A percentile compares a stretch with the other conserved stretches of the same genome.
Conservation (phyloP, 2,329 filamentous ascomycete species). For the Boeremia lycopersici region DNA sequence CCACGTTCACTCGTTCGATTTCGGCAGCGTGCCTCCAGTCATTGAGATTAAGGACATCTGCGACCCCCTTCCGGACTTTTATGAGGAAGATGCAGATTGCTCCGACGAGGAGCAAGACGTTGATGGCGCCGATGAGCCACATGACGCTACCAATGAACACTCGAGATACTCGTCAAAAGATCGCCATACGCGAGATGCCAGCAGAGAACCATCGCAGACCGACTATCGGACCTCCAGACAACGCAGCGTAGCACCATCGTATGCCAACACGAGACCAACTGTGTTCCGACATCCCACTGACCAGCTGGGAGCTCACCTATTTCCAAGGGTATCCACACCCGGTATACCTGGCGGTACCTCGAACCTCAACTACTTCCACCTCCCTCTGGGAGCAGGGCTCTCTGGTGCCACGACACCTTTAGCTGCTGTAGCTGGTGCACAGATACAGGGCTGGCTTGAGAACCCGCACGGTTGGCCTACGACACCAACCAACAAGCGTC, state of each 20-base stretch:
- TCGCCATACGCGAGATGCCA: conserved; percentile 31
- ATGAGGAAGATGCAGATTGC: conserved; percentile 77
- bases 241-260: conserved; percentile 30
- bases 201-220: conserved; percentile 23
- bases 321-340: conserved; percentile 59
- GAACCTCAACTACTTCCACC: conserved; percentile 82
- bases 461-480: conserved; percentile 40
- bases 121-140: conserved; percentile 39
- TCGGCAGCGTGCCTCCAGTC: conserved; percentile 80
- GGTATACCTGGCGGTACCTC: conserved; percentile 71
- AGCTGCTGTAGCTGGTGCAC: conserved; percentile 77
- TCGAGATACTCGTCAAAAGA: conserved; percentile 44
- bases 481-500: conserved; percentile 44
- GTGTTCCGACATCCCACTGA: conserved; percentile 43
- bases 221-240: conserved; percentile 25
- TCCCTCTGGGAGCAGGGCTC: conserved; percentile 72
- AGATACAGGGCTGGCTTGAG: conserved; percentile 60
- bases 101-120: conserved; percentile 60
- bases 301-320: conserved; percentile 34
- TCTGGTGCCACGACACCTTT: conserved; percentile 80
- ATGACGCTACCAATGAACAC: conserved; percentile 33
- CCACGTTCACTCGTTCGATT: conserved; percentile 91
- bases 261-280: conserved; percentile 34
- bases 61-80: conserved; percentile 94
- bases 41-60: conserved; percentile 96